Evolutionary conservation across 108 stramenopile genomes (phyloP).

Genomic region (Conticribra weissflogii): DNA sequence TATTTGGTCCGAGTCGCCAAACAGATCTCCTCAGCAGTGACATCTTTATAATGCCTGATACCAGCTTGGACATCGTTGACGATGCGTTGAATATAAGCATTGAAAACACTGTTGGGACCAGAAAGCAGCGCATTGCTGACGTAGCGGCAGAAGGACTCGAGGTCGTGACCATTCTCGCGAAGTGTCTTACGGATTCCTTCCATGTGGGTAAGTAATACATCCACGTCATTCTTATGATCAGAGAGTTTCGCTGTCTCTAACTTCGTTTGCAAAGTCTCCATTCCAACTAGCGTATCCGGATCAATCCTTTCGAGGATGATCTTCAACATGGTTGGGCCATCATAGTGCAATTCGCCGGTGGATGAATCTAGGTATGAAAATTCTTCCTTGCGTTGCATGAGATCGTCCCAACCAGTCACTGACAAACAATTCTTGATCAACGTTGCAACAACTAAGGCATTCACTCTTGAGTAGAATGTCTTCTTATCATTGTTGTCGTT

Average conservation of each 20-base stretch:
- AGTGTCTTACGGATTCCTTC: neutral
- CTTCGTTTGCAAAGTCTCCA: neutral
- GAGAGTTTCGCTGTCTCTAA: neutral
- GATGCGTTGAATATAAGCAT: neutral
- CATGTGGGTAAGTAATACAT: neutral
- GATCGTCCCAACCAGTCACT: neutral
- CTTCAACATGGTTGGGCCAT: conserved; percentile 5
- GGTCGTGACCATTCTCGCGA: neutral
- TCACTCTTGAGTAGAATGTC: neutral
- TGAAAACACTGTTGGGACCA: conserved; percentile 2
- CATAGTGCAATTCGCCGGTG: neutral
- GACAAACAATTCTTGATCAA: neutral
- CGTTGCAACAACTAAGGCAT: neutral
- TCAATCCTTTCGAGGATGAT: neutral
- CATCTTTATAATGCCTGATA: neutral
- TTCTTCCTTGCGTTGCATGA: neutral
- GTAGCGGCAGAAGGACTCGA: neutral
- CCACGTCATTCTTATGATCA: neutral
- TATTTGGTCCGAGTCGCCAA: neutral
- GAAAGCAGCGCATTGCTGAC: neutral
- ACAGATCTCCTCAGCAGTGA: neutral
- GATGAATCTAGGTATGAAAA: neutral
- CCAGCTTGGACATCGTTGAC: conserved; percentile 1
- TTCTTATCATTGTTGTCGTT: neutral
- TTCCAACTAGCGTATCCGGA: neutral